Percentiles rank a stretch among this genome's conserved stretches.
phyloP scores from a whole-genome alignment of 305 asterid genomes.

The Fraxinus platypoda region DNA sequence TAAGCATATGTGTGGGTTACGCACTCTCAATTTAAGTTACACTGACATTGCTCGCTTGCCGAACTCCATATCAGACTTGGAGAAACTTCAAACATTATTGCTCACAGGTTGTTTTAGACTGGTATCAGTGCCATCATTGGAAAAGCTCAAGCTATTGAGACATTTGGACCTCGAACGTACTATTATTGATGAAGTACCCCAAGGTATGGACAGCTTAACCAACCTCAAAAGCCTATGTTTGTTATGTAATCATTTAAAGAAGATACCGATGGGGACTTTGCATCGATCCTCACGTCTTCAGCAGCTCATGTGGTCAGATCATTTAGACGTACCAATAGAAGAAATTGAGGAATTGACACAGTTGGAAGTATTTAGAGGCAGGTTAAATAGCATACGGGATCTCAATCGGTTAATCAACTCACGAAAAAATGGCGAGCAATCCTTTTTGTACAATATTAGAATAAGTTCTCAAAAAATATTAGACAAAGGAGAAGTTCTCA shows the following conservation, averaged over 20 bases:
- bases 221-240: slow-evolving; percentile 1
- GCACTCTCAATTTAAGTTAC: not conserved
- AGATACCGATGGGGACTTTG: not conserved
- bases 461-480: too few species aligned
- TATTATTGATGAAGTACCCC: not conserved
- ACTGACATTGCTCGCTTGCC: not conserved
- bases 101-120: not conserved
- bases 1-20: not conserved
- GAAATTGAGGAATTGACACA: not conserved
- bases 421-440: not conserved
- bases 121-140: not conserved
- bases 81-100: not conserved
- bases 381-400: not conserved
- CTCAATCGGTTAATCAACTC: not conserved
- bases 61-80: not conserved
- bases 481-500: too few species aligned
- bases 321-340: not conserved
- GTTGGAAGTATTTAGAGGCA: not conserved
- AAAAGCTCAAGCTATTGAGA: slow-evolving; percentile 6
- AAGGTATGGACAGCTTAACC: slow-evolving; percentile 1
- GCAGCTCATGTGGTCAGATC: not conserved
- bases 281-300: not conserved
- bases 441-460: not conserved
- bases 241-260: fast-evolving
- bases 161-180: not conserved